A percentile compares a stretch with the other conserved stretches of the same genome.
Conservation (phyloP, 805 yeast species). For the Candida stauntonica region DNA sequence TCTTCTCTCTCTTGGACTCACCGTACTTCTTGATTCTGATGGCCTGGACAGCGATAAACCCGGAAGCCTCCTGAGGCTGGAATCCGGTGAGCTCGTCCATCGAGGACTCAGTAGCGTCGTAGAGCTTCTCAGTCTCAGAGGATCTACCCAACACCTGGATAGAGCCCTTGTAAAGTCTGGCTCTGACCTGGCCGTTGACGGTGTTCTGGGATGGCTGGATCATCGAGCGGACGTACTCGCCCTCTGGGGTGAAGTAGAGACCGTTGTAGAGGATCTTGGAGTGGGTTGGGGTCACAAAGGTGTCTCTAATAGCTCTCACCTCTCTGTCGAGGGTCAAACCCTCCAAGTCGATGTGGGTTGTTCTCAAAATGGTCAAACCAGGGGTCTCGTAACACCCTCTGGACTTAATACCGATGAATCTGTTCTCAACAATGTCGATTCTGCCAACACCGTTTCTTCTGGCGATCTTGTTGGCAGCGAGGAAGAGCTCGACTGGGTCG, state of each 20-base stretch:
- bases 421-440: conserved; percentile 97
- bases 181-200: conserved; percentile 95
- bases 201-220: conserved; percentile 91
- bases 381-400: conserved; percentile 99
- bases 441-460: conserved; percentile 99
- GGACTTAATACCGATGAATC: conserved; percentile 97
- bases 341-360: conserved; percentile 93
- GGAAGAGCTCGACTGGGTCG: conserved; percentile 87
- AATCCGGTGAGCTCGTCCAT: conserved; percentile 99
- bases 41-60: conserved; percentile 97
- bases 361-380: conserved; percentile 90
- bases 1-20: conserved; percentile 84
- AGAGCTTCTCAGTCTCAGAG: conserved; percentile 91
- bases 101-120: conserved; percentile 96
- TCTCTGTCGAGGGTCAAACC: conserved; percentile 97
- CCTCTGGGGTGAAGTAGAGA: conserved; percentile 96
- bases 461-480: conserved; percentile 89
- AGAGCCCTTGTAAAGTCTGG: conserved; percentile 88
- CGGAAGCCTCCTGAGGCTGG: conserved; percentile 94
- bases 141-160: conserved; percentile 86
- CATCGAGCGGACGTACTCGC: conserved; percentile 92
- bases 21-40: conserved; percentile 98
- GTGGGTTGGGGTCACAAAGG: conserved; percentile 89
- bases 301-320: conserved; percentile 95
- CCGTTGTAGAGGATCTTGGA: conserved; percentile 93